Evolutionary conservation across 805 yeast genomes (phyloP), one percentile per base, ranked within the genome.

Genomic region (Candida sithepensis): DNA sequence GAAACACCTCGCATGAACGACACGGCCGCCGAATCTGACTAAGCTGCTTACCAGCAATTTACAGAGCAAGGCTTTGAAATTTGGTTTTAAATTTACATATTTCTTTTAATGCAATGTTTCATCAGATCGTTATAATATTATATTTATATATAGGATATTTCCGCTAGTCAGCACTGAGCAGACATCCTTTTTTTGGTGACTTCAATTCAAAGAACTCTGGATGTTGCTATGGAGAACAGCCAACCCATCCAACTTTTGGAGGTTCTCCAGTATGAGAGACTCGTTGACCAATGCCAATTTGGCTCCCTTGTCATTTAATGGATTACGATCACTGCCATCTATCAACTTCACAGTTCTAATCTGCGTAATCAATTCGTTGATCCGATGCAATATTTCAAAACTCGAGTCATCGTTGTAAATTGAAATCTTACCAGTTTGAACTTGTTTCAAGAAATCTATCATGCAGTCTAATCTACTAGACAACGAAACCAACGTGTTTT

Each of bases 381-480:
- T 48, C 9, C 51, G 41, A 21, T 45, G 43, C 7, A 60, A 30
- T n/a, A 51, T 30, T 2, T 44, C 41, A 20, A 46, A 48, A n/a
- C 10, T 39, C 14, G 28, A 18, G 13, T 24, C 3, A 7, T 33
- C 19, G 7, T 30, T 39, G 18, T 44, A 41, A 8, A 53, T 12
- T 3, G 23, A 12, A 10, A 45, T 38, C 14, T 41, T 30, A 2
- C 51, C 52, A 2, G 7, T 24, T 22, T 53, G 28, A 18, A 56
- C 42, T 1, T 39, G 24, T 19, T 44, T 39, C 33, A 59, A 37
- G 40, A 50, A 59, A 5, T 39, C 26, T 14, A 57, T 41, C 2
- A 58, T 23, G n/a, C 23, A 23, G 12, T 43, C 28, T 10, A 50
- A 30, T 19, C 52, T 44, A 21, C 40, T 36, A 13, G 30, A 9